Evolutionary conservation across 352 stramenopile species (phyloP).

Genomic region (Thraustotheca clavata): DNA sequence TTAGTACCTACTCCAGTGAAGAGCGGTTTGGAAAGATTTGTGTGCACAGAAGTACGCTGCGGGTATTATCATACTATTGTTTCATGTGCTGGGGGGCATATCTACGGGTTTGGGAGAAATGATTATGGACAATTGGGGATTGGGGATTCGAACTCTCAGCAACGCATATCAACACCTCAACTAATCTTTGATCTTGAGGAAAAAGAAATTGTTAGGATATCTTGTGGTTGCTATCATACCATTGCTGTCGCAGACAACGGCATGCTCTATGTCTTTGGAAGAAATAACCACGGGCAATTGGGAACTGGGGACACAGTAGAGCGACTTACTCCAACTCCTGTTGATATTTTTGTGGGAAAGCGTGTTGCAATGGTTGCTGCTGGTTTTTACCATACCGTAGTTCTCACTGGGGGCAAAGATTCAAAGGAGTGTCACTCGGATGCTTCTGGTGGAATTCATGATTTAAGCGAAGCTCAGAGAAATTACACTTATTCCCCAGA

Average conservation of each 20-base stretch:
- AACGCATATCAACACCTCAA: conserved; percentile 47
- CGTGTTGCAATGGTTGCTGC: conserved; percentile 80
- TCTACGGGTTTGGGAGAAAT: conserved; percentile 88
- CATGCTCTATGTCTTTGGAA: conserved; percentile 87
- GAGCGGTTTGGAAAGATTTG: conserved; percentile 33
- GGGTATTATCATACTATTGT: conserved; percentile 91
- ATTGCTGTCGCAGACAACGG: conserved; percentile 83
- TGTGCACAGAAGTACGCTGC: conserved; percentile 64
- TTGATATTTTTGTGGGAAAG: conserved; percentile 88
- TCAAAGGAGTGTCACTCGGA: not conserved
- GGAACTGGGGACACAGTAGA: conserved; percentile 87
- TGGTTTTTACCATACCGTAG: conserved; percentile 91
- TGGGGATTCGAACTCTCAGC: conserved; percentile 48
- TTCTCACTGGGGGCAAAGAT: conserved; percentile 70
- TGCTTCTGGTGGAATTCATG: not conserved
- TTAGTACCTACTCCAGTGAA: conserved; percentile 42
- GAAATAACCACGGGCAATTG: conserved; percentile 93
- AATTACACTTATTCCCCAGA: not conserved
- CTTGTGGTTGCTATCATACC: conserved; percentile 89
- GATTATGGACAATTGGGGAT: conserved; percentile 92
- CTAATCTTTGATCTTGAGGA: conserved; percentile 65
- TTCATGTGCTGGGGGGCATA: conserved; percentile 46
- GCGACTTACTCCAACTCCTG: conserved; percentile 68
- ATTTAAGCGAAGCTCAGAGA: conserved; percentile 1
- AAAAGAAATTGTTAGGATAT: conserved; percentile 77